Percentiles rank a stretch among this genome's conserved stretches.
Evolutionary conservation across 371 early-diverging fungal species (phyloP).

Genomic region (Rhizopus arrhizus): DNA sequence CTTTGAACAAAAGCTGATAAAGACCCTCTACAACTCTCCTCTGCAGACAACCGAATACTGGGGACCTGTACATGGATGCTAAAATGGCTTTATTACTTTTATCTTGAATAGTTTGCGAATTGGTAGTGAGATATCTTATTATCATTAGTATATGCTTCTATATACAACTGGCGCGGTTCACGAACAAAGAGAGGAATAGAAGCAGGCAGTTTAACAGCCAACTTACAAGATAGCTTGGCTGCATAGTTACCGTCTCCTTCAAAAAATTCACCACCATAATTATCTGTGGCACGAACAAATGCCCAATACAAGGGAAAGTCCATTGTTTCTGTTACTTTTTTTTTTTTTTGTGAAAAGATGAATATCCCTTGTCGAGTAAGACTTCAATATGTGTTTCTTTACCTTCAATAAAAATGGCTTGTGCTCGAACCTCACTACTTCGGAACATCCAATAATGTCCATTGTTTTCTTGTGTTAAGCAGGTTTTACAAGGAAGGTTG

Average conservation of each 20-base stretch:
- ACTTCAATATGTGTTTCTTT: not conserved
- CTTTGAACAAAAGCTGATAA: conserved; percentile 29
- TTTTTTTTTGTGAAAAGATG: conserved; percentile 17
- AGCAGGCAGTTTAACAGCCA: conserved; percentile 35
- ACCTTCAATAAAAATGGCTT: conserved; percentile 35
- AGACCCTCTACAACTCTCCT: conserved; percentile 7
- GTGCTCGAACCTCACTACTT: conserved; percentile 26
- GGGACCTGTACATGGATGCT: conserved; percentile 20
- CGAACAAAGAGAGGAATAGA: conserved; percentile 28
- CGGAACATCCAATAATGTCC: conserved; percentile 56
- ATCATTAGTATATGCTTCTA: conserved; percentile 1
- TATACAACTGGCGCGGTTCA: conserved; percentile 14
- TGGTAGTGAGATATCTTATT: conserved; percentile 12
- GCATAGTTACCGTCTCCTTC: conserved; percentile 30
- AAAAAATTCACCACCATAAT: conserved; percentile 25
- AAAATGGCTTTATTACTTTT: not conserved
- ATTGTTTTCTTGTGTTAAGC: conserved; percentile 39
- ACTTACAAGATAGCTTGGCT: conserved; percentile 36
- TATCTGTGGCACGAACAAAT: conserved; percentile 41
- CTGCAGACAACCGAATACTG: conserved; percentile 24
- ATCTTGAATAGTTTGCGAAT: conserved; percentile 8
- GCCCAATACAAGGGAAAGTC: conserved; percentile 47
- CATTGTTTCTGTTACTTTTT: conserved; percentile 21
- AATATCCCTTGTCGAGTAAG: not conserved
- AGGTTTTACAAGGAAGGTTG: conserved; percentile 46